Percentiles rank a stretch among this genome's conserved stretches.
Evolutionary conservation across 495 filamentous ascomycete species (phyloP).

Genomic region (Chaetomium cochliodes): DNA sequence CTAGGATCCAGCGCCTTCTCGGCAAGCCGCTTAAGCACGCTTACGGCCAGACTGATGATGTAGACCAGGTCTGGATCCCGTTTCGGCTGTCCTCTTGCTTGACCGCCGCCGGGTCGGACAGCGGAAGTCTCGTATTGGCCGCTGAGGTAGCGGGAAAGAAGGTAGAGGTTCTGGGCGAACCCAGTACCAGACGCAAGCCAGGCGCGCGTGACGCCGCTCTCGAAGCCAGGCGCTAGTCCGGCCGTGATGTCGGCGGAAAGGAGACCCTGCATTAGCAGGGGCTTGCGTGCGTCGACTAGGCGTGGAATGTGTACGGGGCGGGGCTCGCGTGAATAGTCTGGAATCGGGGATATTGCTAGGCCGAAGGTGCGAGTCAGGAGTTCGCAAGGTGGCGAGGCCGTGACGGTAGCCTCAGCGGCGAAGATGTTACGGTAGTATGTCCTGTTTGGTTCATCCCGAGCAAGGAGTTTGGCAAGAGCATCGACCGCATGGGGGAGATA

Average conservation of each 20-base stretch:
- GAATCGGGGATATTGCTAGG: constrained; percentile 80
- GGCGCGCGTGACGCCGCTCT: constrained; percentile 65
- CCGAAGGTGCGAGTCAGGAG: constrained; percentile 87
- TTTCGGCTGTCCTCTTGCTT: constrained; percentile 32
- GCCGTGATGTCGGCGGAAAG: constrained; percentile 87
- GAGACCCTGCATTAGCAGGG: constrained; percentile 85
- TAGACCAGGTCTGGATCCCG: constrained; percentile 51
- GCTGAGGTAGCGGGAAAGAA: constrained; percentile 68
- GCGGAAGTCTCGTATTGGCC: constrained; percentile 52
- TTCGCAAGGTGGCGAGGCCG: constrained; percentile 61
- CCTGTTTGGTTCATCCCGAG: constrained; percentile 89
- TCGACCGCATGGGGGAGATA: constrained; percentile 90
- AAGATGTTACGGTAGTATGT: constrained; percentile 79
- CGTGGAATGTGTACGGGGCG: constrained; percentile 52
- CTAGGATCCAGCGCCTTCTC: constrained; percentile 70
- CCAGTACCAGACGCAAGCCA: constrained; percentile 88
- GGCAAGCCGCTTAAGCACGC: constrained; percentile 64
- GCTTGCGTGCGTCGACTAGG: constrained; percentile 76
- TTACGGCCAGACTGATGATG: constrained; percentile 69
- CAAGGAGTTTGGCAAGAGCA: constrained; percentile 85
- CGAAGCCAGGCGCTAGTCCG: constrained; percentile 67
- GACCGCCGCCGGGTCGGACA: not conserved
- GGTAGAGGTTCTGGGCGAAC: constrained; percentile 75
- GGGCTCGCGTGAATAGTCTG: constrained; percentile 54
- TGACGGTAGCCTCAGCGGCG: constrained; percentile 58